phyloP scores from a whole-genome alignment of 208 protist species.

The Angomonas desouzai region DNA sequence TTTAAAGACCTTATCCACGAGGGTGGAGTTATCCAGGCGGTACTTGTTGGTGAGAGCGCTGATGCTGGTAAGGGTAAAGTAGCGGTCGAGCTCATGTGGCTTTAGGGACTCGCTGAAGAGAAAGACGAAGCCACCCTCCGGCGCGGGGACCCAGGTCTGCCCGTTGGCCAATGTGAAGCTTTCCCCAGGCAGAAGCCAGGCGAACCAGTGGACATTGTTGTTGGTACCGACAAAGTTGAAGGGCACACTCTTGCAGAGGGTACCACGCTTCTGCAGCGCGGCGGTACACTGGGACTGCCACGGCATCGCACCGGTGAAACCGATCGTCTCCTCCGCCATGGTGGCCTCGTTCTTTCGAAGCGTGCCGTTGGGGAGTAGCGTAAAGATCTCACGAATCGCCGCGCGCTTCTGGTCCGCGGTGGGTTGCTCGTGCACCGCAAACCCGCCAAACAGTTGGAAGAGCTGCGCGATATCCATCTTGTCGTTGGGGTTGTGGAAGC shows the following conservation, averaged over 20 bases:
- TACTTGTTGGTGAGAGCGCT: constrained; percentile 39
- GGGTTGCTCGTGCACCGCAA: constrained; percentile 38
- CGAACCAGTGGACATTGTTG: constrained; percentile 53
- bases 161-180: constrained; percentile 48
- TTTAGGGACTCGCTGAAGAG: constrained; percentile 61
- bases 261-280: constrained; percentile 42
- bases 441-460: constrained; percentile 76
- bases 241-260: constrained; percentile 47
- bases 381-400: constrained; percentile 50
- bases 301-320: constrained; percentile 62
- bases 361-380: constrained; percentile 43
- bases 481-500: constrained; percentile 6
- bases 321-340: constrained; percentile 25
- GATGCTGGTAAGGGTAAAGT: constrained; percentile 61
- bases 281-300: constrained; percentile 73
- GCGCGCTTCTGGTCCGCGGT: constrained; percentile 1
- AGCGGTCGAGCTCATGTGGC: constrained; percentile 67
- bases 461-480: constrained; percentile 32
- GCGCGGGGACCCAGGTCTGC: constrained; percentile 35
- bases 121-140: constrained; percentile 75
- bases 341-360: constrained; percentile 40
- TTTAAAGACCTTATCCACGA: constrained; percentile 57
- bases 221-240: constrained; percentile 42
- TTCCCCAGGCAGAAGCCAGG: constrained; percentile 72
- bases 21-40: constrained; percentile 33